phyloP scores from a whole-genome alignment of 495 filamentous ascomycete genomes.

The Hyaloscypha variabilis region DNA sequence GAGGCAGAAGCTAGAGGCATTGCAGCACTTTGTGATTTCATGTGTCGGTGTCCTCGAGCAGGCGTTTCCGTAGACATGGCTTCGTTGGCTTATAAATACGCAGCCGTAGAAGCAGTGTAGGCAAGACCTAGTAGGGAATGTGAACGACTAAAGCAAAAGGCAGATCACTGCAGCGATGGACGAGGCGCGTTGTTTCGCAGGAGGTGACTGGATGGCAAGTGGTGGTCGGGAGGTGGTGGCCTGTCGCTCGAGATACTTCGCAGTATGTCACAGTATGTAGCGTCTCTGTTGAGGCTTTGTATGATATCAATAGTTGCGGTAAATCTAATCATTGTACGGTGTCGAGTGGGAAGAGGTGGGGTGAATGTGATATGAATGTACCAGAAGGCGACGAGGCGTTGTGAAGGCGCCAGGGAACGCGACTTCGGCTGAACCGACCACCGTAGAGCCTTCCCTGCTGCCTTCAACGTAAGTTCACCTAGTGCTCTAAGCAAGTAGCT shows the following conservation, averaged over 20 bases:
- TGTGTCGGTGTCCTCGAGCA: conserved; percentile 29
- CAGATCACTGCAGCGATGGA: neutral
- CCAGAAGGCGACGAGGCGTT: conserved; percentile 3
- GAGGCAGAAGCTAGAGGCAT: conserved; percentile 19
- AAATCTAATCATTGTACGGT: conserved; percentile 27
- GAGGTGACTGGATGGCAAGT: neutral
- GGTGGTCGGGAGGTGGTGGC: conserved; percentile 4
- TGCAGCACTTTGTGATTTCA: conserved; percentile 28
- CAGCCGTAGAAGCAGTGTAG: conserved; percentile 27
- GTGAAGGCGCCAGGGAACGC: neutral
- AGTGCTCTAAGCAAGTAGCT: neutral
- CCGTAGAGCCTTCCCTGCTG: neutral
- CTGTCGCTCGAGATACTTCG: conserved; percentile 18
- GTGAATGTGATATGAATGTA: neutral
- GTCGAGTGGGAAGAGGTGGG: conserved; percentile 10
- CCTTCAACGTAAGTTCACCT: neutral
- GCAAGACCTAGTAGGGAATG: too few species aligned
- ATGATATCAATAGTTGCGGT: conserved; percentile 18
- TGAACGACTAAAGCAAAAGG: conserved; percentile 11
- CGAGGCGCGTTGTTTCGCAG: conserved; percentile 5
- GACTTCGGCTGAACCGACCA: neutral
- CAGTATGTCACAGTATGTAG: conserved; percentile 14
- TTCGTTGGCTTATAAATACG: conserved; percentile 32
- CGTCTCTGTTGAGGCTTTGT: conserved; percentile 9
- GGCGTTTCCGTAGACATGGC: conserved; percentile 28